phyloP scores from a whole-genome alignment of 2,329 filamentous ascomycete genomes.

The Pseudopithomyces chartarum region DNA sequence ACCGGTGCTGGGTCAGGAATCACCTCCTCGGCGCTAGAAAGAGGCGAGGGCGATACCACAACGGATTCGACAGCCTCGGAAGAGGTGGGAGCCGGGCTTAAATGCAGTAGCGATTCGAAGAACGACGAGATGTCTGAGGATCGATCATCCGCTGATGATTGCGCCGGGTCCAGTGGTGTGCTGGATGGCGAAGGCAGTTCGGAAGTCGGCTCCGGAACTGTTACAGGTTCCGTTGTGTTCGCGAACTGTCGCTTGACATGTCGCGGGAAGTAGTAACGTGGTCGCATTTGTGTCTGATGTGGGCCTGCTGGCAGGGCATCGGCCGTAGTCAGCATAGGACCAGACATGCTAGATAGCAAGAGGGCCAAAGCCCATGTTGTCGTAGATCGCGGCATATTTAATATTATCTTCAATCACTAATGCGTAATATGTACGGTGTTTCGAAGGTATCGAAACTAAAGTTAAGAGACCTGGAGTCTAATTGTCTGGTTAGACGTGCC shows the following conservation, averaged over 20 bases:
- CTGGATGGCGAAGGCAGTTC: constrained; percentile 22
- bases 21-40: background rate
- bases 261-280: constrained; percentile 55
- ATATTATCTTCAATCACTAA: constrained; percentile 35
- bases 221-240: constrained; percentile 38
- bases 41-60: constrained; percentile 22
- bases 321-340: constrained; percentile 52
- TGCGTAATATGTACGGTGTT: constrained; percentile 24
- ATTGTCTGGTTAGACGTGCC: constrained; percentile 7
- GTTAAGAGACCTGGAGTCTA: constrained; percentile 23
- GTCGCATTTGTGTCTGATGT: constrained; percentile 39
- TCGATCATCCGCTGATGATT: constrained; percentile 15
- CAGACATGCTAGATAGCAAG: constrained; percentile 50
- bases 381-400: constrained; percentile 51
- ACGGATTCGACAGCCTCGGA: constrained; percentile 20
- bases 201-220: constrained; percentile 24
- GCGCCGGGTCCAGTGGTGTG: constrained; percentile 24
- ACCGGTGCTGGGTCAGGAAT: background rate
- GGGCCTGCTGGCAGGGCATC: constrained; percentile 54
- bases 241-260: constrained; percentile 51
- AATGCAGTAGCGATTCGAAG: constrained; percentile 30
- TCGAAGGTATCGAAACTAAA: constrained; percentile 25
- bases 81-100: constrained; percentile 14
- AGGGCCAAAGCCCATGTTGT: constrained; percentile 54
- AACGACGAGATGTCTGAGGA: constrained; percentile 29